phyloP scores from a whole-genome alignment of 2,329 filamentous ascomycete genomes.

The Metarhizium album region DNA sequence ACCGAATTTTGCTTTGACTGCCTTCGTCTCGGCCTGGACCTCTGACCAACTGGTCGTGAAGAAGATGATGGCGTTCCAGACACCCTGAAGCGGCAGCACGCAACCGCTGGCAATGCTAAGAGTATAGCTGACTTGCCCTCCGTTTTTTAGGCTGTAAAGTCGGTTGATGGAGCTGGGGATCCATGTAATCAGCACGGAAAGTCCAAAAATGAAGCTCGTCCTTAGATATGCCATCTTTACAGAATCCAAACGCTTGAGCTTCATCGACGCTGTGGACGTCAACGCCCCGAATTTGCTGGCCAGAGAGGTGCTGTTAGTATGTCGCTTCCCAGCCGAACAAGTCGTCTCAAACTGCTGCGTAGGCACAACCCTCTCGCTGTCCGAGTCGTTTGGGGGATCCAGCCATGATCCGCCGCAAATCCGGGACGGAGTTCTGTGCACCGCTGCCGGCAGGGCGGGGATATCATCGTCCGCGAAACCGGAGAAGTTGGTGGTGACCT shows the following conservation, averaged over 20 bases:
- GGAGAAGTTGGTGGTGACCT: conserved; percentile 26
- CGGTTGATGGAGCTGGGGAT: conserved; percentile 61
- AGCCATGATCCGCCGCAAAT: conserved; percentile 15
- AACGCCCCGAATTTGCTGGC: conserved; percentile 14
- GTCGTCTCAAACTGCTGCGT: conserved; percentile 18
- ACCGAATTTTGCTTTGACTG: conserved; percentile 9
- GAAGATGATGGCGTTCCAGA: conserved; percentile 74
- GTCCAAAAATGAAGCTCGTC: conserved; percentile 49
- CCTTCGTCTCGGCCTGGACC: conserved; percentile 17
- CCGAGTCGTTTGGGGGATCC: conserved; percentile 9
- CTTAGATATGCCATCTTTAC: conserved; percentile 49
- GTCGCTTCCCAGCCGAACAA: conserved; percentile 16
- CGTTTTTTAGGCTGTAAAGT: conserved; percentile 52
- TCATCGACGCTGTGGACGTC: conserved; percentile 20
- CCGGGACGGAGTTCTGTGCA: conserved; percentile 4
- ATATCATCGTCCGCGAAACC: conserved; percentile 6
- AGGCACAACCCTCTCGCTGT: conserved; percentile 1
- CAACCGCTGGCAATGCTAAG: conserved; percentile 60
- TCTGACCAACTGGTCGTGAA: conserved; percentile 49
- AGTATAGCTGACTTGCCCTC: conserved; percentile 41
- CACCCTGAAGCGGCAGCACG: conserved; percentile 65
- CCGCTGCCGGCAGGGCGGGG: conserved; percentile 8
- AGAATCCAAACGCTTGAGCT: conserved; percentile 32
- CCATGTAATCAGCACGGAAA: conserved; percentile 50
- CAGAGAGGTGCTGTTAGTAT: conserved; percentile 7